These are phyloP conservation scores for Anastatica hierochuntica DNA, from an alignment of 345 rosid genomes.

Conservation along the genomic window DNA sequence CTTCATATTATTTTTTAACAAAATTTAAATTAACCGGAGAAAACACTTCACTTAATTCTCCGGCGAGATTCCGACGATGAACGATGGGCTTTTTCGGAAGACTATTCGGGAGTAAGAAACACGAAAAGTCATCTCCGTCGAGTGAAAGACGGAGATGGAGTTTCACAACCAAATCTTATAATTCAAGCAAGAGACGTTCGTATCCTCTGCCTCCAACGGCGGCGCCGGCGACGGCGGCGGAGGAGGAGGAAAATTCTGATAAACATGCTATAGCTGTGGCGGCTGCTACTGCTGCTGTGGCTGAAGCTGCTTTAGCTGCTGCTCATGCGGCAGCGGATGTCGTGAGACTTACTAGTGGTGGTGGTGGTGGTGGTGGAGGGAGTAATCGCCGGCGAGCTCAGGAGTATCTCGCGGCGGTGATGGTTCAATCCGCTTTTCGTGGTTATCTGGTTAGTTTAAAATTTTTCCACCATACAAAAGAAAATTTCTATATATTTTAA, in stretches of 20 bases:
- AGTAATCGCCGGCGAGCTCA: conserved; percentile 29
- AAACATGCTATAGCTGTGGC: conserved; percentile 93
- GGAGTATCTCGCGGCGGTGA: conserved; percentile 45
- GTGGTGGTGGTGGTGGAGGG: too few relatives aligned
- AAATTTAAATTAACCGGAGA: too few relatives aligned
- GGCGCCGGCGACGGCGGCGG: conserved; percentile 26
- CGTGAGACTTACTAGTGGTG: conserved; percentile 81
- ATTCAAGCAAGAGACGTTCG: too few relatives aligned
- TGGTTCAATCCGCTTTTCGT: conserved; percentile 81
- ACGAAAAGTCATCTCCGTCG: conserved; percentile 14
- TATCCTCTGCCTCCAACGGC: conserved; percentile 21
- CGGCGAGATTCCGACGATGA: conserved; percentile 21
- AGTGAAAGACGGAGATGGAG: conserved; percentile 56
- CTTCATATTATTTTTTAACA: too few relatives aligned
- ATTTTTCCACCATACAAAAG: too few relatives aligned
- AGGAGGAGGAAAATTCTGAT: too few relatives aligned
- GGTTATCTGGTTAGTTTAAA: conserved; percentile 74
- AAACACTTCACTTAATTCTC: neutral
- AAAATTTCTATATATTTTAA: too few relatives aligned
- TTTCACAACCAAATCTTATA: conserved; percentile 45
- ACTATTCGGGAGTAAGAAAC: conserved; percentile 50
- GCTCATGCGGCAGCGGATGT: conserved; percentile 97
- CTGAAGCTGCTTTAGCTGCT: conserved; percentile 85
- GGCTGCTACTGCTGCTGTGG: conserved; percentile 80
- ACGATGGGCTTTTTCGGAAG: conserved; percentile 65